phyloP scores from a whole-genome alignment of 2,329 filamentous ascomycete genomes.

The Colletotrichum paranaense region DNA sequence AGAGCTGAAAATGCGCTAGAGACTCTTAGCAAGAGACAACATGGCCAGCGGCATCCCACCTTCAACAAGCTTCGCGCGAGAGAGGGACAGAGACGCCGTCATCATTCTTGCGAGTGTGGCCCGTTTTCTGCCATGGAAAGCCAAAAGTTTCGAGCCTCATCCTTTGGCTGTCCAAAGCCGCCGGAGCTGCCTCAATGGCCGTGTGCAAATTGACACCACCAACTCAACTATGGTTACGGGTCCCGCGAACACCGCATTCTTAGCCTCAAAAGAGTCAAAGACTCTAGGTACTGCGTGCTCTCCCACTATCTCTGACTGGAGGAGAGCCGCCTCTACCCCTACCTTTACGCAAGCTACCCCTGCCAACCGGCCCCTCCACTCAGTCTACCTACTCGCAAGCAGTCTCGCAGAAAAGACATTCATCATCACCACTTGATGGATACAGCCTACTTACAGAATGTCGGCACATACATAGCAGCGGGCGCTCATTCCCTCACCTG shows the following conservation, averaged over 20 bases:
- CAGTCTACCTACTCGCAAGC: background rate
- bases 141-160: background rate
- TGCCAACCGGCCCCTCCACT: background rate
- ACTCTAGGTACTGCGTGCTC: background rate
- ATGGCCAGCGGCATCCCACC: background rate
- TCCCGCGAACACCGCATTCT: background rate
- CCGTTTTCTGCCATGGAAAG: background rate
- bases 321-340: constrained; percentile 9
- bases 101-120: background rate
- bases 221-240: background rate
- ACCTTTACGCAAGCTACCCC: constrained; percentile 19
- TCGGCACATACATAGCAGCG: constrained; percentile 22
- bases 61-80: background rate
- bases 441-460: background rate
- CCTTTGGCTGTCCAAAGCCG: no score
- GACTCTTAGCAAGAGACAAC: constrained; percentile 7
- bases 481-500: constrained; percentile 12
- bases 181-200: no score
- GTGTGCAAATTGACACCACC: background rate
- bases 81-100: background rate
- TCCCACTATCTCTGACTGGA: background rate
- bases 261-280: background rate
- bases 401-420: background rate
- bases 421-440: background rate
- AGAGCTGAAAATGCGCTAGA: background rate